These are phyloP conservation scores for Harrya chromipes DNA, from an alignment of 768 basidiomycete species.

Conservation along the genomic window DNA sequence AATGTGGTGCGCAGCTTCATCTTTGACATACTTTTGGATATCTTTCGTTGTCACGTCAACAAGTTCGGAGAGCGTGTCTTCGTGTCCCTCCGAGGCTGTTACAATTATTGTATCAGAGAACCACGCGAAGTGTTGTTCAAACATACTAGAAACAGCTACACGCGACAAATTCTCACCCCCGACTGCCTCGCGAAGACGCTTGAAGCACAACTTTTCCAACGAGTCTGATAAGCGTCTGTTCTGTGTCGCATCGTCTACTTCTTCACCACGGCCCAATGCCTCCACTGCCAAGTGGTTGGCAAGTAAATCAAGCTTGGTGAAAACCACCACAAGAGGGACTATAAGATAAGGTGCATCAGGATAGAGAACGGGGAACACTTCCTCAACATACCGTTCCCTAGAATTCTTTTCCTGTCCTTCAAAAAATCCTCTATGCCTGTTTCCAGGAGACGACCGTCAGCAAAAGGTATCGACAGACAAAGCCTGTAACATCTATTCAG, in stretches of 20 bases:
- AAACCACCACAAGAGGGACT: constrained; percentile 7
- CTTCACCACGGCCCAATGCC: not conserved
- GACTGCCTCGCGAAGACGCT: not conserved
- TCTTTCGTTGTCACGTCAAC: not conserved
- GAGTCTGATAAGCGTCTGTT: not conserved
- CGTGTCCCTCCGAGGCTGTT: not conserved
- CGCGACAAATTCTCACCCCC: not conserved
- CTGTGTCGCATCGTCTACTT: not conserved
- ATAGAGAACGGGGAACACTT: not conserved
- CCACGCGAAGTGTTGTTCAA: no score
- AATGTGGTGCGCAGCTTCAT: no score
- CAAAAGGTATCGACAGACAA: not conserved
- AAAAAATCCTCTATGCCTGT: not conserved
- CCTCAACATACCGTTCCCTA: constrained; percentile 7
- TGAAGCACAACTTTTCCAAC: not conserved
- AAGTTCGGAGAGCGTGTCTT: not conserved
- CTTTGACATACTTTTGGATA: not conserved
- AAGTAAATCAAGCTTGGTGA: constrained; percentile 10
- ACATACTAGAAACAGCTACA: constrained; percentile 5
- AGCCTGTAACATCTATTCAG: not conserved
- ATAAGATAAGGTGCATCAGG: no score
- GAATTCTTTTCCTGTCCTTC: not conserved
- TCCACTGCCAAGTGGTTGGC: not conserved
- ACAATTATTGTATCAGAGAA: not conserved
- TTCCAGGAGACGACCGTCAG: not conserved